These are phyloP conservation scores for Xylaria grammica DNA, from an alignment of 495 filamentous ascomycete species.

Conservation along the genomic window DNA sequence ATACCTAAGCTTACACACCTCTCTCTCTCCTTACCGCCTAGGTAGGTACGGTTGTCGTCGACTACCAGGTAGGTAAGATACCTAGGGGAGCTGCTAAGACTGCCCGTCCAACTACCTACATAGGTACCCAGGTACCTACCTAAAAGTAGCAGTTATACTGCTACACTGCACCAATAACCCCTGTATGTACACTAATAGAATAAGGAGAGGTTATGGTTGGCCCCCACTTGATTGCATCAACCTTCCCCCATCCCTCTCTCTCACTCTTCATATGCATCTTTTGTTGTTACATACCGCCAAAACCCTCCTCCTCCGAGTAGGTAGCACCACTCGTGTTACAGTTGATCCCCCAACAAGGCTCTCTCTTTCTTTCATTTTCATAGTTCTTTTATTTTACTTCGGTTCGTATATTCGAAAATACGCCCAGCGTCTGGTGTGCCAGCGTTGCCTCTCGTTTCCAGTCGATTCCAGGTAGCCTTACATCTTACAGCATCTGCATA, in stretches of 20 bases:
- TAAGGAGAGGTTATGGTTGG: conserved; percentile 15
- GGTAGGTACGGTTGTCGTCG: too few relatives aligned
- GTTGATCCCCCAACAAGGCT: background rate
- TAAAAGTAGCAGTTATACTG: too few relatives aligned
- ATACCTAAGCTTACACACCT: too few relatives aligned
- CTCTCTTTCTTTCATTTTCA: background rate
- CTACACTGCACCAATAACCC: too few relatives aligned
- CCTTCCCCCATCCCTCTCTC: conserved; percentile 31
- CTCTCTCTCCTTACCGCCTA: too few relatives aligned
- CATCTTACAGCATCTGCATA: conserved; percentile 42
- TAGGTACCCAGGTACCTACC: too few relatives aligned
- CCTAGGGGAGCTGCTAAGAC: too few relatives aligned
- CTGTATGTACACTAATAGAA: conserved; percentile 2
- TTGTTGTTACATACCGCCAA: conserved; percentile 26
- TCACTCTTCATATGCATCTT: conserved; percentile 23
- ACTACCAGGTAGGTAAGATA: too few relatives aligned
- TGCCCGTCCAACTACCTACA: too few relatives aligned
- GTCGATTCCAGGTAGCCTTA: conserved; percentile 27
- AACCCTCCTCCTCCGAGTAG: conserved; percentile 2
- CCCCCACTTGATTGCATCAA: conserved; percentile 42
- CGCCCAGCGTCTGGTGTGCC: conserved; percentile 22
- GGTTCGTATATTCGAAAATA: background rate
- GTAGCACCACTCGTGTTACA: conserved; percentile 4
- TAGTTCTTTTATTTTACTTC: background rate
- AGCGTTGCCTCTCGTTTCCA: conserved; percentile 27